Conservation (phyloP, 1,284 basidiomycete genomes). For the Tylopilus sp. region DNA sequence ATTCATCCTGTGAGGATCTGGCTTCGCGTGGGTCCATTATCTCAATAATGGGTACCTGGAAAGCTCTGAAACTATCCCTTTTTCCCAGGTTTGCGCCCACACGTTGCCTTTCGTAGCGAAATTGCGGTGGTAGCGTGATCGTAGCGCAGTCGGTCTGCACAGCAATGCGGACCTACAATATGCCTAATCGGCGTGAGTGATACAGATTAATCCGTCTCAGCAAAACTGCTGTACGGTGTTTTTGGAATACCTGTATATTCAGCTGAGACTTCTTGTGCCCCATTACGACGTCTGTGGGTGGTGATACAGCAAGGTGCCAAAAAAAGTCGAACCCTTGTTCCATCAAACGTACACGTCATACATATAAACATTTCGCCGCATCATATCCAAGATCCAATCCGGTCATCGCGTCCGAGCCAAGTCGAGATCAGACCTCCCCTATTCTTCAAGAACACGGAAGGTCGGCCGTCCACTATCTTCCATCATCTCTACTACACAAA, state of each 20-base stretch:
- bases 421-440: background rate
- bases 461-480: background rate
- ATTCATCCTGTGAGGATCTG: conserved; percentile 11
- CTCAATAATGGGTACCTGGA: conserved; percentile 2
- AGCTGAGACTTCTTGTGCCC: too few species aligned
- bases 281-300: background rate
- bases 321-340: conserved; percentile 8
- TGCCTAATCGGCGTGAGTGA: conserved; percentile 19
- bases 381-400: background rate
- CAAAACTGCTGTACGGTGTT: conserved; percentile 5
- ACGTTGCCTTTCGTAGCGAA: background rate
- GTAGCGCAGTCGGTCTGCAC: conserved; percentile 17
- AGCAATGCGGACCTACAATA: conserved; percentile 37
- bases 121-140: conserved; percentile 12
- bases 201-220: conserved; percentile 14
- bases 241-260: background rate
- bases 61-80: background rate
- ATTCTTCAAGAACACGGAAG: conserved; percentile 25
- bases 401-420: background rate
- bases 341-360: conserved; percentile 3
- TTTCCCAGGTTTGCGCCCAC: conserved; percentile 14
- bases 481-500: conserved; percentile 29
- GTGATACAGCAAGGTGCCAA: conserved; percentile 26
- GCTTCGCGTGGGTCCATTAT: conserved; percentile 13
- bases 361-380: too few species aligned